A percentile compares a stretch with the other conserved stretches of the same genome.
Conservation (phyloP, 805 yeast species). For the Yarrowia keelungensis region DNA sequence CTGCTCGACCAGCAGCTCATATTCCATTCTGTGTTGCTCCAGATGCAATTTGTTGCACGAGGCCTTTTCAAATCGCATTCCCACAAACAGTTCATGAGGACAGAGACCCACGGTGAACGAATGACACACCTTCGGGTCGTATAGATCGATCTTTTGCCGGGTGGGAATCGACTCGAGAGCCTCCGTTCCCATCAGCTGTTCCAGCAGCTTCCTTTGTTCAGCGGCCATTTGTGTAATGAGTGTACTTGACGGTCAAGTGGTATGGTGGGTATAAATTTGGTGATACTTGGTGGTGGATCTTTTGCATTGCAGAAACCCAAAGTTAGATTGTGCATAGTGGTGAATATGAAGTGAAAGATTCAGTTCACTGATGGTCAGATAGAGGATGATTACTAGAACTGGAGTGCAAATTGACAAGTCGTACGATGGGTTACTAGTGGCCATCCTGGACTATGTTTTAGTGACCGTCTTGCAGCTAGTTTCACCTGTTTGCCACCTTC, state of each 20-base stretch:
- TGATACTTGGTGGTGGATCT: constrained; percentile 26
- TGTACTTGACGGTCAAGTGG: background rate
- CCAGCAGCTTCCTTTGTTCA: constrained; percentile 75
- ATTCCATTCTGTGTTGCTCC: constrained; percentile 75
- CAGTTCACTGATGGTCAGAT: too few relatives aligned
- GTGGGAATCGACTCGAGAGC: constrained; percentile 45
- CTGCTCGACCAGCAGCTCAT: constrained; percentile 51
- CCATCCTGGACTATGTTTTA: too few relatives aligned
- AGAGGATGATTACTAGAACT: background rate
- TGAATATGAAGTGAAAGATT: too few relatives aligned
- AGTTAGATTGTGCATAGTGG: background rate
- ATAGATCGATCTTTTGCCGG: constrained; percentile 54
- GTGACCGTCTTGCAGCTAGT: too few relatives aligned
- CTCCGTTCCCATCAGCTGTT: constrained; percentile 77
- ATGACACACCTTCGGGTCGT: constrained; percentile 73
- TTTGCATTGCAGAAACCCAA: constrained; percentile 24
- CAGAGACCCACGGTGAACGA: constrained; percentile 84
- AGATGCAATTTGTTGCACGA: constrained; percentile 77
- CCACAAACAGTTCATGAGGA: constrained; percentile 80
- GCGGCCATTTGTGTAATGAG: constrained; percentile 51
- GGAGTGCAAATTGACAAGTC: too few relatives aligned
- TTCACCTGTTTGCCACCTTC: too few relatives aligned
- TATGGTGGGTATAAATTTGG: background rate
- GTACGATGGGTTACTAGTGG: too few relatives aligned
- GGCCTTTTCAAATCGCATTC: constrained; percentile 85